These are phyloP conservation scores for Aspergillus carbonarius DNA, from an alignment of 2,329 filamentous ascomycete species.

Conservation along the genomic window DNA sequence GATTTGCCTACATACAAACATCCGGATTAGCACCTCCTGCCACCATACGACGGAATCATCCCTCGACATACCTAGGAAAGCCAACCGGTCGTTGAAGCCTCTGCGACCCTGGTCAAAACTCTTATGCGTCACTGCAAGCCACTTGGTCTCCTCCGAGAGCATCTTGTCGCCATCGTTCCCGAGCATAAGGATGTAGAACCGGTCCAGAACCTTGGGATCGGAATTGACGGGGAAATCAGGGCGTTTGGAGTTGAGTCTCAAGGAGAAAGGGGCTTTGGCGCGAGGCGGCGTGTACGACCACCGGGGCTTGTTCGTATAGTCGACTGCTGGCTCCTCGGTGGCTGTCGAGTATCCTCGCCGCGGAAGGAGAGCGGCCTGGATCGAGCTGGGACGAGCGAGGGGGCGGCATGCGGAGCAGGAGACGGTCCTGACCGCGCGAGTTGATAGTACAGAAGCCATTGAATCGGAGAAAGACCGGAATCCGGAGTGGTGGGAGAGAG, in stretches of 20 bases:
- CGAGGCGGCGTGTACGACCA: constrained; percentile 69
- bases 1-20: constrained; percentile 55
- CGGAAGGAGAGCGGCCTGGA: constrained; percentile 17
- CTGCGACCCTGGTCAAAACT: constrained; percentile 93
- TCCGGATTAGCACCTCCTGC: not conserved
- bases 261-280: constrained; percentile 66
- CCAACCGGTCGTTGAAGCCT: constrained; percentile 90
- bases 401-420: constrained; percentile 33
- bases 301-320: constrained; percentile 52
- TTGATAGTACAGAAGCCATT: constrained; percentile 52
- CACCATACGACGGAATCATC: not conserved
- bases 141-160: constrained; percentile 89
- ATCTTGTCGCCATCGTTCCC: constrained; percentile 70
- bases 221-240: constrained; percentile 66
- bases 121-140: constrained; percentile 96
- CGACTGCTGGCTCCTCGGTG: constrained; percentile 29
- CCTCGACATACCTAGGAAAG: constrained; percentile 70
- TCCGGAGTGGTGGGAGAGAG: constrained; percentile 19
- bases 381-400: constrained; percentile 19
- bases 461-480: constrained; percentile 15
- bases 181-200: constrained; percentile 73
- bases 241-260: constrained; percentile 36
- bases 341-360: constrained; percentile 31
- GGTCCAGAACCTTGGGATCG: constrained; percentile 70
- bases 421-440: constrained; percentile 40